Percentiles rank a stretch among this genome's conserved stretches.
Conservation (phyloP, 2,329 filamentous ascomycete genomes). For the Ceratocystis destructans region DNA sequence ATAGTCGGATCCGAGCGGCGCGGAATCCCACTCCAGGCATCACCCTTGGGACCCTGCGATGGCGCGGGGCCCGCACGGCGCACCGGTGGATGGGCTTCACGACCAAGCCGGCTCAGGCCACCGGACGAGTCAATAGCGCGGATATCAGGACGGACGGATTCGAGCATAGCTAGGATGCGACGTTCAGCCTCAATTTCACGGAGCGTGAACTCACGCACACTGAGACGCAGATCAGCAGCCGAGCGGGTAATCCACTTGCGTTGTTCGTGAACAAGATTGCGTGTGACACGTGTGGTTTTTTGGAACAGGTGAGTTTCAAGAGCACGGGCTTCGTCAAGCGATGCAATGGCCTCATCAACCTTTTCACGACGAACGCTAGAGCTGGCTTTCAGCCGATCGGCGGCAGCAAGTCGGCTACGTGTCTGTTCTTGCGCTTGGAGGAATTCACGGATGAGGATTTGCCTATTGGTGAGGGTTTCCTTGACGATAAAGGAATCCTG, state of each 20-base stretch:
- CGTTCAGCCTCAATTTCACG: slow-evolving; percentile 93
- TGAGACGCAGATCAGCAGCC: slow-evolving; percentile 64
- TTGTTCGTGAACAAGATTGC: slow-evolving; percentile 77
- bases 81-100: slow-evolving; percentile 66
- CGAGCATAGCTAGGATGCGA: slow-evolving; percentile 79
- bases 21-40: slow-evolving; percentile 92
- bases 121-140: slow-evolving; percentile 83
- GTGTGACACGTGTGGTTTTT: slow-evolving; percentile 79
- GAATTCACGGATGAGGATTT: slow-evolving; percentile 88
- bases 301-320: slow-evolving; percentile 69
- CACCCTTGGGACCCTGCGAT: slow-evolving; percentile 92
- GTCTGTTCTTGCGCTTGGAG: slow-evolving; percentile 79
- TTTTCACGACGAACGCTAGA: slow-evolving; percentile 85
- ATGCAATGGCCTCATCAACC: slow-evolving; percentile 89
- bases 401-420: slow-evolving; percentile 67
- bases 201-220: slow-evolving; percentile 81
- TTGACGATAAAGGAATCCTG: slow-evolving; percentile 96
- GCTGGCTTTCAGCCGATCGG: slow-evolving; percentile 75
- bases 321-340: slow-evolving; percentile 73
- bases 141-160: slow-evolving; percentile 84
- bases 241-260: slow-evolving; percentile 84
- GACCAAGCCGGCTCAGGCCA: slow-evolving; percentile 75
- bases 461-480: slow-evolving; percentile 91
- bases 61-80: slow-evolving; percentile 67
- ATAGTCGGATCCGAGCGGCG: slow-evolving; percentile 65